Evolutionary conservation across 1,284 basidiomycete genomes (phyloP).

Genomic region (Clitocybe nebularis): DNA sequence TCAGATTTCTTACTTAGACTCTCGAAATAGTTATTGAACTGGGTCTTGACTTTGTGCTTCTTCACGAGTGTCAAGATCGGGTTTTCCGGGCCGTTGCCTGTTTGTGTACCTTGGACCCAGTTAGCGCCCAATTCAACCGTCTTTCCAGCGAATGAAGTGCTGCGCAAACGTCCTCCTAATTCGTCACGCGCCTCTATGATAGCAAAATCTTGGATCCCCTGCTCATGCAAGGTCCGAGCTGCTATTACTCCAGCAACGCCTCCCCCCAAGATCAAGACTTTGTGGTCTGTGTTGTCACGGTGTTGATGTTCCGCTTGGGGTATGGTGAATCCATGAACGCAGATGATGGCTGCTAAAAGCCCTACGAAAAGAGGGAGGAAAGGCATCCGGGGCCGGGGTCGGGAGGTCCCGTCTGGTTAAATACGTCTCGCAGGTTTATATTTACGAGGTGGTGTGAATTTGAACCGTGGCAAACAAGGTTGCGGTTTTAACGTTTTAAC

Average conservation of each 20-base stretch:
- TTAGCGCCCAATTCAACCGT: constrained; percentile 63
- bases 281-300: constrained; percentile 8
- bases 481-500: no score
- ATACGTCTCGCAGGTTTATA: no score
- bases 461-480: no score
- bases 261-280: constrained; percentile 45
- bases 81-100: constrained; percentile 46
- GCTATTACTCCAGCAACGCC: constrained; percentile 66
- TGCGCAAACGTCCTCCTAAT: constrained; percentile 60
- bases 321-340: background rate
- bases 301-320: background rate
- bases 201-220: constrained; percentile 57
- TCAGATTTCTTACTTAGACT: constrained; percentile 42
- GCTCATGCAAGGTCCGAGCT: constrained; percentile 54
- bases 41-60: constrained; percentile 51
- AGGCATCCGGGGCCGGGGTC: no score
- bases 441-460: no score
- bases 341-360: background rate
- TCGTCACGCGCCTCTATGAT: constrained; percentile 57
- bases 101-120: constrained; percentile 68
- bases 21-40: constrained; percentile 41
- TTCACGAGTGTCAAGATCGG: constrained; percentile 58
- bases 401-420: no score
- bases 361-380: background rate
- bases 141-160: constrained; percentile 40